Evolutionary conservation across 148 eudicot genomes (phyloP), one percentile per base, ranked within the genome.

Genomic region (Camellia lanceoleosa): DNA sequence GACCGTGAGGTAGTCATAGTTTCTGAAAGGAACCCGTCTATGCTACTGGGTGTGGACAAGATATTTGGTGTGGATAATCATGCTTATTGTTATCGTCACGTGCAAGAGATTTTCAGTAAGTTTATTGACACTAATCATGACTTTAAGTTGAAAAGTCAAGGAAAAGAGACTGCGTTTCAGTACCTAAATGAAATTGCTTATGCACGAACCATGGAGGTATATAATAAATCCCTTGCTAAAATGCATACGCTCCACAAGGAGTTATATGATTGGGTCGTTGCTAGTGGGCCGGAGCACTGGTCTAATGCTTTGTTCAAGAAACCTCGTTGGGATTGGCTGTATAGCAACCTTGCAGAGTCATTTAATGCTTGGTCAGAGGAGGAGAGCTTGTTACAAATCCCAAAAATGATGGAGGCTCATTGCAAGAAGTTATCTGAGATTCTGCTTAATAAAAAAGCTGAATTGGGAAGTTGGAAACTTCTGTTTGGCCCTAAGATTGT

Each of bases 261-360:
- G 61, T 73, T 73, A 11, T 73, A 30, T 23, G 38, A 73, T 11
- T 73, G 75, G 75, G 75, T 73, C 18, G 19, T 52, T 73, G 75
- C 75, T 7, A 73, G 75, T 14, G 75, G 75, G 38, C 75, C 75
- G 2, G 75, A 73, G 75, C 75, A 54, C 61, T 73, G 75, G 75
- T 73, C 42, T 73, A 73, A 73, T 52, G 75, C 75, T 73, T 23
- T 73, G 61, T 73, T 73, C 61, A 73, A 73, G 43, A 73, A 73
- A 73, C 60, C 61, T 23, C 75, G 75, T 23, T 73, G 75, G 75
- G 75, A 73, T 73, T 73, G 75, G 18, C 61, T 73, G 44, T 52
- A 30, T 73, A 73, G 75, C 44, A 51, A 73, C 20, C 61, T 54
- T 51, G 61, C 59, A 3, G 75, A 73, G 12, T 52, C 75, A 15